Evolutionary conservation across 805 yeast species (phyloP).

Genomic region (Metschnikowia corniflorae): DNA sequence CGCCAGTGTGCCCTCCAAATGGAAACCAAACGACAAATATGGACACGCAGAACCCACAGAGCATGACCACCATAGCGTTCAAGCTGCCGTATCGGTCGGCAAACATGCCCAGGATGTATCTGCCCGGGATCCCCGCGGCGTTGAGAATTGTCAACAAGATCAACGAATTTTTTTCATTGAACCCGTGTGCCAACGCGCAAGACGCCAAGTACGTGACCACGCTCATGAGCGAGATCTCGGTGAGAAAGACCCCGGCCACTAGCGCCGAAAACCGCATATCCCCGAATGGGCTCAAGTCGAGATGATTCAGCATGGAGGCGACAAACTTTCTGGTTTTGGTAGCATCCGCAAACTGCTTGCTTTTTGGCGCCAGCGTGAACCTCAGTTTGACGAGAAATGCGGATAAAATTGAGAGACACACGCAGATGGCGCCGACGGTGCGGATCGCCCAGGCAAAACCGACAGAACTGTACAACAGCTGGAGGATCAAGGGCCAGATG

Average conservation of each 20-base stretch:
- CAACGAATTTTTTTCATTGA: constrained; percentile 40
- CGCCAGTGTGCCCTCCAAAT: constrained; percentile 43
- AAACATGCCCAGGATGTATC: constrained; percentile 50
- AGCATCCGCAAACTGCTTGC: background rate
- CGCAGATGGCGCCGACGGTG: constrained; percentile 37
- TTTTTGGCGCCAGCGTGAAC: constrained; percentile 8
- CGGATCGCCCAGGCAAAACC: constrained; percentile 64
- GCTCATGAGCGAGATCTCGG: constrained; percentile 52
- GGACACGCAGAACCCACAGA: constrained; percentile 43
- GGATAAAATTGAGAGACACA: constrained; percentile 24
- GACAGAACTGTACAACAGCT: constrained; percentile 40
- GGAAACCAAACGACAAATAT: constrained; percentile 66
- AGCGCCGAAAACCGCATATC: constrained; percentile 35
- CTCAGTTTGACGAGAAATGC: constrained; percentile 29
- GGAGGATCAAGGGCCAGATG: constrained; percentile 52
- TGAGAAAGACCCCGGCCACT: constrained; percentile 40
- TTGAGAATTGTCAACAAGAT: constrained; percentile 46
- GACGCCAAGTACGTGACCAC: constrained; percentile 54
- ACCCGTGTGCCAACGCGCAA: constrained; percentile 51
- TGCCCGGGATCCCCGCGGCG: constrained; percentile 47
- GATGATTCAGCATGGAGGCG: constrained; percentile 13
- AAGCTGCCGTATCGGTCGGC: constrained; percentile 56
- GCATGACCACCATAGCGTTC: constrained; percentile 51
- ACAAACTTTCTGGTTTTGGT: constrained; percentile 1
- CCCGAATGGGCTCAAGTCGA: constrained; percentile 38